phyloP scores from a whole-genome alignment of 805 yeast genomes.

The Monosporozyma siamensis region DNA sequence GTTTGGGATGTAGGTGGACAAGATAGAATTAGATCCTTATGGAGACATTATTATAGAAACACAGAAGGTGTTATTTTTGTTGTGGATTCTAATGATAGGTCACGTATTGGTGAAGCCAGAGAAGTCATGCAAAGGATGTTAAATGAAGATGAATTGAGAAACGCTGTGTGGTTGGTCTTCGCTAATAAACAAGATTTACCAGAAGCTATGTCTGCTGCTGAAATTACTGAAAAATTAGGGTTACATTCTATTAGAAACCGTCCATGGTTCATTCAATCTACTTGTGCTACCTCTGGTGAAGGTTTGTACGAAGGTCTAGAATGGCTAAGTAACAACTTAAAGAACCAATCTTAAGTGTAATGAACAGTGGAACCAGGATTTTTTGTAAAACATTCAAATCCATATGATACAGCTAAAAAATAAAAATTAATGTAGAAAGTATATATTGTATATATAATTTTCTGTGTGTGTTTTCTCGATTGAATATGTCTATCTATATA shows the following conservation, averaged over 20 bases:
- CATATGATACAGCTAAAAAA: neutral
- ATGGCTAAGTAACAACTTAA: constrained; percentile 89
- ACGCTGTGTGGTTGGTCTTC: constrained; percentile 87
- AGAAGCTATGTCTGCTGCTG: constrained; percentile 98
- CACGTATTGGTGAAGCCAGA: constrained; percentile 95
- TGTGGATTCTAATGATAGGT: constrained; percentile 96
- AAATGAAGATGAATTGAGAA: constrained; percentile 96
- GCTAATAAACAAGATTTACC: constrained; percentile 99
- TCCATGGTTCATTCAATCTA: constrained; percentile 98
- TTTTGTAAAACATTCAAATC: no score
- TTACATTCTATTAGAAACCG: constrained; percentile 96
- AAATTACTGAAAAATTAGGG: constrained; percentile 93
- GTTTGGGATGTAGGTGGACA: constrained; percentile 99
- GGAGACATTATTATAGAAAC: constrained; percentile 99
- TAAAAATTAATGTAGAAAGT: neutral
- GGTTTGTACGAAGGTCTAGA: constrained; percentile 97
- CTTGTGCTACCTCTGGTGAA: constrained; percentile 99
- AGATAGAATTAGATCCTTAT: constrained; percentile 95
- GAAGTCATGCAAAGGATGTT: constrained; percentile 97
- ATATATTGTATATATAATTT: neutral
- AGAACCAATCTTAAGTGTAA: constrained; percentile 42
- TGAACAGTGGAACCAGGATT: neutral
- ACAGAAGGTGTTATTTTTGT: constrained; percentile 98
- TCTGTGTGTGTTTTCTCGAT: no score
- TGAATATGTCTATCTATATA: neutral